Evolutionary conservation across 495 filamentous ascomycete species (phyloP).

Genomic region (Ramalina intermedia): DNA sequence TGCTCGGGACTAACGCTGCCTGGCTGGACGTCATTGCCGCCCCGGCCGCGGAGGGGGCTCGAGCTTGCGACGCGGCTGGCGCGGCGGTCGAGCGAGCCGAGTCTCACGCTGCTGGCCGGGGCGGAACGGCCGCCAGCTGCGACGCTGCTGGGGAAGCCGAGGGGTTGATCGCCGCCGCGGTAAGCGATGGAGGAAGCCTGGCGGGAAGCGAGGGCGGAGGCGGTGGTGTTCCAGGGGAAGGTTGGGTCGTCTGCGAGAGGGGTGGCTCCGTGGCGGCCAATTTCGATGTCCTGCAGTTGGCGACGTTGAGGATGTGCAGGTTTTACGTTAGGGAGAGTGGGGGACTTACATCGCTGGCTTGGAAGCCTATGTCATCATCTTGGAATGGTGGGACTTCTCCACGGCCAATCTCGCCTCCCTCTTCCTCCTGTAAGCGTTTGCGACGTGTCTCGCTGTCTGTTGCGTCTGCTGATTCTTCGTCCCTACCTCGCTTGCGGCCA

Average conservation of each 20-base stretch:
- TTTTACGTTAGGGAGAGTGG: not conserved
- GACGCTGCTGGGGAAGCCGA: conserved; percentile 18
- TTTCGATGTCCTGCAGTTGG: conserved; percentile 34
- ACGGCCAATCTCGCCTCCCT: conserved; percentile 27
- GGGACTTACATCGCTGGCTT: conserved; percentile 17
- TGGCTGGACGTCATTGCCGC: conserved; percentile 20
- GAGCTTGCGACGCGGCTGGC: conserved; percentile 39
- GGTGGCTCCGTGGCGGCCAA: conserved; percentile 43
- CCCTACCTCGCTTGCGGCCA: conserved; percentile 27
- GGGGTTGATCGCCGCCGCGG: conserved; percentile 7
- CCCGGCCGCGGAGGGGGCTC: conserved; percentile 46
- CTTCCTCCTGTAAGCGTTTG: conserved; percentile 28
- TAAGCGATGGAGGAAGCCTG: conserved; percentile 21
- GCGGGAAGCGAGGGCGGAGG: conserved; percentile 43
- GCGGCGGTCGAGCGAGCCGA: conserved; percentile 18
- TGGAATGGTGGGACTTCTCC: conserved; percentile 20
- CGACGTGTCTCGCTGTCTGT: conserved; percentile 25
- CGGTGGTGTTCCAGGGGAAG: conserved; percentile 59
- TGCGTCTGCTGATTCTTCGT: conserved; percentile 23
- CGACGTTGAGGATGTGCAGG: not conserved
- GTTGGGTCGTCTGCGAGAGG: conserved; percentile 43
- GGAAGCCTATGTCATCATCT: conserved; percentile 22
- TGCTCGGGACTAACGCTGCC: conserved; percentile 20
- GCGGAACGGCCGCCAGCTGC: conserved; percentile 16
- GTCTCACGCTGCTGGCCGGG: not conserved